Percentiles rank a stretch among this genome's conserved stretches.
Conservation (phyloP, 106 monocot genomes). For the Dioscorea alata region DNA sequence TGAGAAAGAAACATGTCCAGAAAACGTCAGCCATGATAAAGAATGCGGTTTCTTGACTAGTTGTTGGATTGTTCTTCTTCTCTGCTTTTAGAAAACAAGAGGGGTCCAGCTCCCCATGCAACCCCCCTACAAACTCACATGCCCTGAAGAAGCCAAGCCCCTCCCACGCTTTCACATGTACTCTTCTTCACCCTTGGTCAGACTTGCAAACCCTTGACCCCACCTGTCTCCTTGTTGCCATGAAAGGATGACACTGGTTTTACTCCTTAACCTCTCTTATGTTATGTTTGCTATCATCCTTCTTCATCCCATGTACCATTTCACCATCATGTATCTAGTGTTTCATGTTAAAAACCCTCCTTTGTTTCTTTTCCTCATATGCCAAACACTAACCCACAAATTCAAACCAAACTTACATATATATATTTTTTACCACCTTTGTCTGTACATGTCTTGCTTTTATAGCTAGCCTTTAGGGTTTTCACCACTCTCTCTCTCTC, state of each 20-base stretch:
- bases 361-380: no score
- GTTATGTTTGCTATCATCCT: no score
- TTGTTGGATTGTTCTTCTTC: neutral
- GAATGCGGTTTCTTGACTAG: slow-evolving; percentile 9
- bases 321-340: no score
- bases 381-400: no score
- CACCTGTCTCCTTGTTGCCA: neutral
- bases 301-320: no score
- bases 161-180: slow-evolving; percentile 1
- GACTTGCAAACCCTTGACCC: neutral
- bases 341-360: no score
- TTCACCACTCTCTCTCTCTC: neutral
- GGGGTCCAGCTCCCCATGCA: slow-evolving; percentile 2
- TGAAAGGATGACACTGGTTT: no score
- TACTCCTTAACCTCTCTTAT: no score
- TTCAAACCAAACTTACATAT: no score
- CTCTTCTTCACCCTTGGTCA: neutral
- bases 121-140: neutral
- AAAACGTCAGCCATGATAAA: slow-evolving; percentile 22
- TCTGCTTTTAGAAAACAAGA: neutral
- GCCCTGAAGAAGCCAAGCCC: neutral
- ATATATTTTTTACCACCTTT: neutral
- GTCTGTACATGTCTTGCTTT: neutral
- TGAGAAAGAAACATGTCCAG: neutral
- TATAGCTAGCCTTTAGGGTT: no score